phyloP scores from a whole-genome alignment of 2,329 filamentous ascomycete species.

The Didymella segeticola region DNA sequence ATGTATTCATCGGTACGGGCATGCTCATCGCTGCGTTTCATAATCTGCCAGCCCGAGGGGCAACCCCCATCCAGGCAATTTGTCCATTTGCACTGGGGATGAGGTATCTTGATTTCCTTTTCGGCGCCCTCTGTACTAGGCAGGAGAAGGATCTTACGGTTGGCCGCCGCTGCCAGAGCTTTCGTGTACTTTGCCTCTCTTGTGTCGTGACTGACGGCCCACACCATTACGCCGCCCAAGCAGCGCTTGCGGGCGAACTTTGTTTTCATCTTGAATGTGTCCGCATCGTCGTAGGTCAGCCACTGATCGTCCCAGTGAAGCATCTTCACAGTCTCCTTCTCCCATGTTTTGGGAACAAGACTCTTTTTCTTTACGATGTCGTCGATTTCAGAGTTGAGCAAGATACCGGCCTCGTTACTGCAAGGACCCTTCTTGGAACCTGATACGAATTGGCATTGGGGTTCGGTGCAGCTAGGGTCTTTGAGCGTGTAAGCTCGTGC shows the following conservation, averaged over 20 bases:
- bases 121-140: too few species aligned
- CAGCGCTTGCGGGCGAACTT: not conserved
- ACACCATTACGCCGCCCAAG: not conserved
- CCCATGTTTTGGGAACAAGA: not conserved
- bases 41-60: too few species aligned
- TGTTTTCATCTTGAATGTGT: not conserved
- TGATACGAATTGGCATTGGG: not conserved
- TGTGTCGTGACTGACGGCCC: not conserved
- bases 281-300: not conserved
- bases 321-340: not conserved
- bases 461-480: not conserved
- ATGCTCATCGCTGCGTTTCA: too few species aligned
- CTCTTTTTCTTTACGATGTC: not conserved
- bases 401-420: not conserved
- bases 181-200: too few species aligned
- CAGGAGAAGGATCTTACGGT: too few species aligned
- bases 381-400: not conserved
- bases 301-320: not conserved
- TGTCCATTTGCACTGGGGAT: too few species aligned
- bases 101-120: too few species aligned
- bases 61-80: too few species aligned
- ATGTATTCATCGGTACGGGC: too few species aligned
- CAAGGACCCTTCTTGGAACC: not conserved
- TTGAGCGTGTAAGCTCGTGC: not conserved
- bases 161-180: too few species aligned